Percentiles rank a stretch among this genome's conserved stretches.
Conservation (phyloP, 306 rosid genomes). For the Lathyrus oleraceus region DNA sequence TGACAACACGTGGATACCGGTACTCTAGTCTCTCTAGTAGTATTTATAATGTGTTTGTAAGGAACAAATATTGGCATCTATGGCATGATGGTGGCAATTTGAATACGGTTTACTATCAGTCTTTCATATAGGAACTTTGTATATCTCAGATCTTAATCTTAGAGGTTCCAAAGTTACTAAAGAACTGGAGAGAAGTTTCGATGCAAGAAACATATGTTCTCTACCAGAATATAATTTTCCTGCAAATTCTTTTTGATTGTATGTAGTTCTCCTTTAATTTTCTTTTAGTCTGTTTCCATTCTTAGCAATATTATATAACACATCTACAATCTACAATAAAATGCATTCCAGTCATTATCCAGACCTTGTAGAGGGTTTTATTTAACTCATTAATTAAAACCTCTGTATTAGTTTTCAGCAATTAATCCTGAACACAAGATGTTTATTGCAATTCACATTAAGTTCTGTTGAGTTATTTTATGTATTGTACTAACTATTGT, state of each 20-base stretch:
- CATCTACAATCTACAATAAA: slow-evolving; percentile 13
- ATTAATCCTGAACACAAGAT: background rate
- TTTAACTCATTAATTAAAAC: background rate
- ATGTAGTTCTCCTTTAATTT: slow-evolving; percentile 1
- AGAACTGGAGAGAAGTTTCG: slow-evolving; percentile 1
- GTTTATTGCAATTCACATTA: slow-evolving; percentile 4
- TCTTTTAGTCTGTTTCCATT: background rate
- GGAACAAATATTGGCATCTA: background rate
- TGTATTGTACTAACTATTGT: background rate
- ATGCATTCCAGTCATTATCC: slow-evolving; percentile 7
- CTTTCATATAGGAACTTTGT: background rate
- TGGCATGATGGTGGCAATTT: background rate
- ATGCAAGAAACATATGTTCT: background rate
- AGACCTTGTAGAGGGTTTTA: background rate
- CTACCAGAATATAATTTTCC: slow-evolving; percentile 1
- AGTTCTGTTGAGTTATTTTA: background rate
- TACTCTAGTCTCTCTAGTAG: slow-evolving; percentile 1
- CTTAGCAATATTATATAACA: background rate
- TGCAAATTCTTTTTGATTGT: background rate
- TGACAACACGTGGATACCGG: background rate
- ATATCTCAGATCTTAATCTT: slow-evolving; percentile 9
- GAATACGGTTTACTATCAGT: background rate
- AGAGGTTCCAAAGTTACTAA: slow-evolving; percentile 13
- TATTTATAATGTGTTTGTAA: background rate
- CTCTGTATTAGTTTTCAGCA: background rate